Percentiles rank a stretch among this genome's conserved stretches.
phyloP scores from a whole-genome alignment of 1,284 basidiomycete species.

The Moesziomyces globuligerus region DNA sequence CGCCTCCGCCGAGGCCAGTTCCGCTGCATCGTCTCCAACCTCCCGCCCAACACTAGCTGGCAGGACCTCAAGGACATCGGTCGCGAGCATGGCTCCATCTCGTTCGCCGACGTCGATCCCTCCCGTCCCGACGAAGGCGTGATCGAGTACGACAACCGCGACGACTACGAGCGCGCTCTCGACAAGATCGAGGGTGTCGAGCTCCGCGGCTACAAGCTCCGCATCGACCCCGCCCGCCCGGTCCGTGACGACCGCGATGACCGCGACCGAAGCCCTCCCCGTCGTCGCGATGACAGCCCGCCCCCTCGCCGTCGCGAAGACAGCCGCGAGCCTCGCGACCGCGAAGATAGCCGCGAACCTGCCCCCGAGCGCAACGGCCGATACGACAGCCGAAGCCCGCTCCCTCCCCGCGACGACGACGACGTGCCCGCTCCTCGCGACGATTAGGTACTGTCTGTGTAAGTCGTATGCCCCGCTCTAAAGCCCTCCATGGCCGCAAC shows the following conservation, averaged over 20 bases:
- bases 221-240: constrained; percentile 59
- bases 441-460: constrained; percentile 11
- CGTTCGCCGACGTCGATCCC: constrained; percentile 64
- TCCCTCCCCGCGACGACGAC: constrained; percentile 50
- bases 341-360: constrained; percentile 55
- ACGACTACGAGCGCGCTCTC: constrained; percentile 64
- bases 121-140: constrained; percentile 64
- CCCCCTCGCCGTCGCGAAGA: constrained; percentile 41
- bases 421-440: constrained; percentile 46
- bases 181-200: constrained; percentile 65
- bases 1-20: constrained; percentile 58
- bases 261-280: constrained; percentile 56
- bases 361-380: constrained; percentile 42
- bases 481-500: too few relatives aligned
- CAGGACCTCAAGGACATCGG: constrained; percentile 98
- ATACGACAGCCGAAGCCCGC: constrained; percentile 56
- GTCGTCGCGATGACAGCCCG: constrained; percentile 49
- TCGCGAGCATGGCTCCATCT: constrained; percentile 78
- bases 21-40: constrained; percentile 70
- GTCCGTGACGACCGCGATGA: constrained; percentile 51
- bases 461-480: neutral
- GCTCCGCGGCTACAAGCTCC: constrained; percentile 62
- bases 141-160: constrained; percentile 65
- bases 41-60: constrained; percentile 92
- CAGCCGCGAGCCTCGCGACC: constrained; percentile 30